Conservation (phyloP, 108 stramenopile genomes). For the Nannochloropsis gaditana region DNA sequence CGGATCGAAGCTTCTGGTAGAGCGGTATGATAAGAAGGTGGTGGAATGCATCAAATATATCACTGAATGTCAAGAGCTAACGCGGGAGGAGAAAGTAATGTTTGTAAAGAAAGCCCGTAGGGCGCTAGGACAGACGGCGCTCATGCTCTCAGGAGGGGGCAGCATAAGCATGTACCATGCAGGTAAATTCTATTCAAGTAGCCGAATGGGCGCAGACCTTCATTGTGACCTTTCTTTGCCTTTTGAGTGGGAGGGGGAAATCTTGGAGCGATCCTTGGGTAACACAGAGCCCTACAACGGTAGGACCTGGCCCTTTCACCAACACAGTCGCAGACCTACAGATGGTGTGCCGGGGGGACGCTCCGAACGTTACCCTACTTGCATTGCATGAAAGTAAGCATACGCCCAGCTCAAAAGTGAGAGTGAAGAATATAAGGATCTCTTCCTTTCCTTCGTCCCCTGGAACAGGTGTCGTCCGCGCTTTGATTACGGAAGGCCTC, state of each 20-base stretch:
- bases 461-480: slow-evolving; percentile 65
- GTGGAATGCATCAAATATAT: slow-evolving; percentile 22
- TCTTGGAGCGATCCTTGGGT: no score
- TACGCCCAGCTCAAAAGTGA: no score
- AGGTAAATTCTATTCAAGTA: not conserved
- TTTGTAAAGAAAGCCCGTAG: slow-evolving; percentile 72
- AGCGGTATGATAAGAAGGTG: slow-evolving; percentile 12
- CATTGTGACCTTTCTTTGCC: no score
- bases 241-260: no score
- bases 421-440: no score
- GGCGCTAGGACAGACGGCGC: slow-evolving; percentile 76
- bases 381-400: no score
- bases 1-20: slow-evolving; percentile 11
- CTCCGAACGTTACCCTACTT: no score
- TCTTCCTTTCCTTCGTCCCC: not conserved
- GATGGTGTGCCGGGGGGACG: no score
- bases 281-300: no score
- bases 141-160: slow-evolving; percentile 83
- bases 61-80: not conserved
- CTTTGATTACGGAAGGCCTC: slow-evolving; percentile 65
- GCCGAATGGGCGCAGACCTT: no score
- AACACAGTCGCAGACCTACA: no score
- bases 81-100: not conserved
- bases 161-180: slow-evolving; percentile 84
- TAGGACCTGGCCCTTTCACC: no score